Evolutionary conservation across 2,329 filamentous ascomycete species (phyloP), one percentile per base, ranked within the genome.

Genomic region (Davidsoniella virescens): DNA sequence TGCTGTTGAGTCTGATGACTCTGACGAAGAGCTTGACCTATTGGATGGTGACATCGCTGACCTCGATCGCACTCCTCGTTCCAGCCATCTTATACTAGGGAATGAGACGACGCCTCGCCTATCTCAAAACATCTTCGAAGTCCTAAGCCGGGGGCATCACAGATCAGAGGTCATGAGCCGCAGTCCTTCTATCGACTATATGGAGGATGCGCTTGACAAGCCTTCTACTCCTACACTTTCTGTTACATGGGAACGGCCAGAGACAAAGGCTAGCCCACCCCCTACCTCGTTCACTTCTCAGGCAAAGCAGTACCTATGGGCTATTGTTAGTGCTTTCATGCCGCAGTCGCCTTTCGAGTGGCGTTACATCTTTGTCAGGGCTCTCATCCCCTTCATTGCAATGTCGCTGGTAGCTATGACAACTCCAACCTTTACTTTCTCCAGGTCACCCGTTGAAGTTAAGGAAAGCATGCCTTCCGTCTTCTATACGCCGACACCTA

Each of bases 131-230:
- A 33, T 29, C 14, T 42, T 40, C 25, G 39, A 49, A 17, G 12
- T 33, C 12, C 12, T 33, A 2, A 33, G 29, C 29, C 9, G 25
- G 23, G 26, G 39, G 18, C 41, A 45, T n/a, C 33, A 26, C 18
- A 42, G 36, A 25, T n/a, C 44, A 9, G 39, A 48, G n/a, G 17
- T 23, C 17, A 29, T 46, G 36, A 42, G 46, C n/a, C 46, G 46
- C 10, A 52, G 47, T 33, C 37, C 41, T n/a, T 52, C 51, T 14
- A 49, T 52, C 29, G 47, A 49, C 46, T 52, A 50, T 20, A 52
- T 52, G 42, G 51, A 52, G 25, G 47, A 49, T 38, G 44, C 51
- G 7, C 42, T 52, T n/a, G 51, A 45, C n/a, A 52, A 52, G 26
- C 51, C 51, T 12, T 52, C 51, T 26, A 52, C 51, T 10, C 51